Evolutionary conservation across 768 basidiomycete species (phyloP), one percentile per base, ranked within the genome.

Genomic region (Chalciporus piperatus): DNA sequence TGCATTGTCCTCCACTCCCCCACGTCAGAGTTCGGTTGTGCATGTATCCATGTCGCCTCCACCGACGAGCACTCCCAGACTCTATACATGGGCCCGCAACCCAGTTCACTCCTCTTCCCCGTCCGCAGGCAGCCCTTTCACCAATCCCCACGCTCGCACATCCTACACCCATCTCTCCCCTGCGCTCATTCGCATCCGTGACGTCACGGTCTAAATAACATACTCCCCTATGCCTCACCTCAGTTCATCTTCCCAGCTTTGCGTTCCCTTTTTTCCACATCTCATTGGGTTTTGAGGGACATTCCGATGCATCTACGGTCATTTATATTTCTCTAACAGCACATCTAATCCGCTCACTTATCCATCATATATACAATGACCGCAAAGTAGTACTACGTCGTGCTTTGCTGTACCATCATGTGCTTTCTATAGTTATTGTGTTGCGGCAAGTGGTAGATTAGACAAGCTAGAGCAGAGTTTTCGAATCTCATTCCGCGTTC

Each of bases 131-230:
- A 59, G 71, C 12, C 83, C 81, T 7, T 74, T 86, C 47, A 77
- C 79, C 45, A 85, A 84, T 60, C 76, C 78, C 40, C 71, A 65
- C 46, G 83, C 82, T 9, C 80, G 84, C 59, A 74, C 79, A 66
- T 83, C 84, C 19, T 77, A 78, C 37, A 68, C 78, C n/a, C 80
- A 79, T 53, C 74, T 85, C 55, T 71, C 76, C 1, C 72, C 81
- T 4, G 64, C 73, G 23, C 70, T 75, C 51, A 65, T 77, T 50
- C 79, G 75, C 45, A 72, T 76, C 35, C 74, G 76, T 47, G 76
- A 76, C 61, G 69, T 73, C 27, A 61, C 54, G 41, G 60, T 54
- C 43, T 59, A 52, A 57, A 32, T 27, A 23, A 42, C 33, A 14
- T 7, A 43, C 40, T n/a, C n/a, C 14, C 37, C 49, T 49, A 43